Conservation (phyloP, 1,284 basidiomycete species). For the Heterobasidion occidentale region DNA sequence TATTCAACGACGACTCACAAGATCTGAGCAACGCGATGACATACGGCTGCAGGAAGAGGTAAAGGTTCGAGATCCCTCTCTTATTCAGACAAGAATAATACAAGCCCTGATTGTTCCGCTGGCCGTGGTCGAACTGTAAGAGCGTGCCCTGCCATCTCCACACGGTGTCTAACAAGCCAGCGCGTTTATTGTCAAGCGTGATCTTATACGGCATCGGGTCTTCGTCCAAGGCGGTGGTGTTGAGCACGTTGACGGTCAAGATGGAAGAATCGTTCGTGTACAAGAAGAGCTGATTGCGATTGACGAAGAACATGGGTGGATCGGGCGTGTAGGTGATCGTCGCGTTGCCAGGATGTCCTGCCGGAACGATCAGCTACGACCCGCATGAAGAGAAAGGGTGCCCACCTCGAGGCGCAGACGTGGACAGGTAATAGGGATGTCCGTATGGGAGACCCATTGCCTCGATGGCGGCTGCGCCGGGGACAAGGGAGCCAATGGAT, state of each 20-base stretch:
- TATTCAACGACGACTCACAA: not conserved
- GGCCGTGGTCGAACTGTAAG: constrained; percentile 42
- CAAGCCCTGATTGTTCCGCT: constrained; percentile 35
- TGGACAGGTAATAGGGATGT: constrained; percentile 30
- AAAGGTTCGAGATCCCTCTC: constrained; percentile 30
- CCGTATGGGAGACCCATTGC: constrained; percentile 26
- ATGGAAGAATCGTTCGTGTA: constrained; percentile 49
- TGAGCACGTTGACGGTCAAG: constrained; percentile 44
- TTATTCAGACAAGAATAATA: constrained; percentile 38
- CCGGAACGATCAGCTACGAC: constrained; percentile 8
- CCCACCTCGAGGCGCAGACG: constrained; percentile 19
- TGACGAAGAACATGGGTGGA: constrained; percentile 43
- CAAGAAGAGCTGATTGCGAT: constrained; percentile 42
- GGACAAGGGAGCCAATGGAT: constrained; percentile 39
- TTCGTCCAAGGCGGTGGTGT: constrained; percentile 34
- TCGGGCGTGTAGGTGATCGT: constrained; percentile 17
- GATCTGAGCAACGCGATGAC: constrained; percentile 12
- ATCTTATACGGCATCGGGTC: constrained; percentile 36
- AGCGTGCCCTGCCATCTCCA: constrained; percentile 54
- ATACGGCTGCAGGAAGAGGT: constrained; percentile 41
- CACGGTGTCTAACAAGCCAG: constrained; percentile 31
- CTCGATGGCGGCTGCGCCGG: constrained; percentile 38
- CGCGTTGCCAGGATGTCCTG: constrained; percentile 23
- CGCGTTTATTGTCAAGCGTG: constrained; percentile 28
- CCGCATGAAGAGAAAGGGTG: constrained; percentile 2